Percentiles rank a stretch among this genome's conserved stretches.
These are phyloP conservation scores for Cutaneotrichosporon sp. DNA, from an alignment of 1,284 basidiomycete species.

Conservation along the genomic window DNA sequence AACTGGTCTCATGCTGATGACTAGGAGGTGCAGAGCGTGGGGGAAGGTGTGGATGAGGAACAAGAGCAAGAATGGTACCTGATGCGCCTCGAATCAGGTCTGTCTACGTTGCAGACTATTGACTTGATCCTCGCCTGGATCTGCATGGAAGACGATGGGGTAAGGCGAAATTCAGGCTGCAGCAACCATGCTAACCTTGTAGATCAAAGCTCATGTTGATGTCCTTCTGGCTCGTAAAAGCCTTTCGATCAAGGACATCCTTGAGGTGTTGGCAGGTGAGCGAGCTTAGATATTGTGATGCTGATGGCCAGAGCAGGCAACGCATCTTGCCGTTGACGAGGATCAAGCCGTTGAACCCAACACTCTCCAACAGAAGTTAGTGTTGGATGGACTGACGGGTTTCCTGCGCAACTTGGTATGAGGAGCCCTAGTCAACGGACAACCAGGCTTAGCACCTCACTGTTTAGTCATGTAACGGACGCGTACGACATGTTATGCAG, in stretches of 20 bases:
- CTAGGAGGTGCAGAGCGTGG: constrained; percentile 20
- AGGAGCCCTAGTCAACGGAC: no score
- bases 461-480: no score
- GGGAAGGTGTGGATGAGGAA: constrained; percentile 58
- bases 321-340: constrained; percentile 30
- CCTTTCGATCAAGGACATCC: constrained; percentile 32
- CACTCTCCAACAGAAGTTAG: constrained; percentile 26
- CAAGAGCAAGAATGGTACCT: constrained; percentile 77
- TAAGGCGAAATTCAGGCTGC: constrained; percentile 52
- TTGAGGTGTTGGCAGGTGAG: constrained; percentile 37
- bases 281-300: not conserved
- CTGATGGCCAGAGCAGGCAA: constrained; percentile 26
- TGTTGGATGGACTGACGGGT: constrained; percentile 29
- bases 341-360: constrained; percentile 16
- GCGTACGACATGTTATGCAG: no score
- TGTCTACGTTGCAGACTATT: constrained; percentile 82
- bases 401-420: constrained; percentile 21
- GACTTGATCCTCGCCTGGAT: constrained; percentile 95
- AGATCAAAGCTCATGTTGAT: constrained; percentile 60
- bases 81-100: constrained; percentile 72
- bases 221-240: constrained; percentile 69
- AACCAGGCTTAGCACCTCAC: no score
- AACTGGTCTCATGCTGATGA: not conserved
- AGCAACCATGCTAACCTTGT: not conserved
- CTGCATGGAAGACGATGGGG: constrained; percentile 96